Base-by-base conservation (phyloP, 2,329 filamentous ascomycete species). In the Aspergillus tubingensis region DNA sequence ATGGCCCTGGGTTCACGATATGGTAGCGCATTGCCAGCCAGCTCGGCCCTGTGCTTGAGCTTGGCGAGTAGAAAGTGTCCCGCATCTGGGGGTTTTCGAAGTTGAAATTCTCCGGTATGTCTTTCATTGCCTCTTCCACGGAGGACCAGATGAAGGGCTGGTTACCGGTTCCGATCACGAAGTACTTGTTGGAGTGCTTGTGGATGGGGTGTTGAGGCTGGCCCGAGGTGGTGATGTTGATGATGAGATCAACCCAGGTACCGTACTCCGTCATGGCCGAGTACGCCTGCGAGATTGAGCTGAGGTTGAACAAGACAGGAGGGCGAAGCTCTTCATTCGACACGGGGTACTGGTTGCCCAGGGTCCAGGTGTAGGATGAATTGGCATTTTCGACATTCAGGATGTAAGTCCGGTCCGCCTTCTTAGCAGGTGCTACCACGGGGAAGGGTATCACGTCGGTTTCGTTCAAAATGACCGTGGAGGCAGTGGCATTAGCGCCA, bases 131-230 rank as follows among this genome's bases (percentile, higher is more conserved):
- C 57, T 86, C 83, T 0, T 79, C 83, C 0, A 88, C 83, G 0
- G 78, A 80, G 2, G 68, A 68, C 77, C 81, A 88, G 5, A 72
- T 80, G 64, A 85, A 89, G 1, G 66, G 61, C 0, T 83, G 83
- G 0, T 64, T 68, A 1, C 86, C 86, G 0, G 73, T 62, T 0
- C 86, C 87, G 21, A 89, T 79, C 21, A 82, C 73, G 63, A 81
- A 88, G 73, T 83, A 85, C 69, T 86, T 86, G 68, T 83, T 85
- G 44, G 83, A 82, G 72, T 89, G 87, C 75, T 88, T 88, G 78
- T 89, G 87, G 57, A 89, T 84, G 0, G 85, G 84, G 62, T 89
- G 87, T 1, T 81, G 74, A 1, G 82, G 84, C 67, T 86, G 83
- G 1, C 81, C 74, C 3, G 74, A 72, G 0, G 63, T 59, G 19